Evolutionary conservation across 2,329 filamentous ascomycete species (phyloP).

Genomic region (Echinosphaeria canescens): DNA sequence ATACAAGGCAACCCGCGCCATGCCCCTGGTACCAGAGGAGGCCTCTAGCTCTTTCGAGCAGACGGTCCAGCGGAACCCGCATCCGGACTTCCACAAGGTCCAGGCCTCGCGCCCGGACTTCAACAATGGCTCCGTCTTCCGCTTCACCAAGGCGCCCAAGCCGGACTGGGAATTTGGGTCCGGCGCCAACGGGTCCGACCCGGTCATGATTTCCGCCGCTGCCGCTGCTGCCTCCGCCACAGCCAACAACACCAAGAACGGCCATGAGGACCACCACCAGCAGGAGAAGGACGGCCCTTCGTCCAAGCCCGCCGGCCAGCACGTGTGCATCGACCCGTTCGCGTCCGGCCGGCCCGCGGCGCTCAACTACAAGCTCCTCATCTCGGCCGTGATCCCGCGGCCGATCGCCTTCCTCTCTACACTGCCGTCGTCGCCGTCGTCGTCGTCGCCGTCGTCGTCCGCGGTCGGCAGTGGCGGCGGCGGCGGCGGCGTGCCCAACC

Average conservation of each 20-base stretch:
- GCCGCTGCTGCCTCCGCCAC: constrained; percentile 4
- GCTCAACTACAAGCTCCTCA: constrained; percentile 84
- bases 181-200: constrained; percentile 33
- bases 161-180: constrained; percentile 44
- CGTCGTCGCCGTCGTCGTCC: constrained; percentile 24
- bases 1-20: background rate
- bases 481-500: constrained; percentile 49
- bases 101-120: constrained; percentile 44
- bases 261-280: too few species aligned
- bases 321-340: constrained; percentile 68
- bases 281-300: too few species aligned
- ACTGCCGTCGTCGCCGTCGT: constrained; percentile 24
- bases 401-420: constrained; percentile 60
- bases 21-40: too few species aligned
- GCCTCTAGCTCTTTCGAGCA: too few species aligned
- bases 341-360: constrained; percentile 40
- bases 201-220: too few species aligned
- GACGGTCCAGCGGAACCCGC: constrained; percentile 41
- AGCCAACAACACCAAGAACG: constrained; percentile 9
- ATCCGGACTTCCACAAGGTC: constrained; percentile 54
- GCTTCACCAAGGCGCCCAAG: constrained; percentile 38
- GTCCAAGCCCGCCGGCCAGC: too few species aligned
- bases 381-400: constrained; percentile 62
- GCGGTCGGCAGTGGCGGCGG: too few species aligned
- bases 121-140: constrained; percentile 22